These are phyloP conservation scores for Helianthus tuberosus DNA, from an alignment of 129 eudicot genomes.

Conservation along the genomic window DNA sequence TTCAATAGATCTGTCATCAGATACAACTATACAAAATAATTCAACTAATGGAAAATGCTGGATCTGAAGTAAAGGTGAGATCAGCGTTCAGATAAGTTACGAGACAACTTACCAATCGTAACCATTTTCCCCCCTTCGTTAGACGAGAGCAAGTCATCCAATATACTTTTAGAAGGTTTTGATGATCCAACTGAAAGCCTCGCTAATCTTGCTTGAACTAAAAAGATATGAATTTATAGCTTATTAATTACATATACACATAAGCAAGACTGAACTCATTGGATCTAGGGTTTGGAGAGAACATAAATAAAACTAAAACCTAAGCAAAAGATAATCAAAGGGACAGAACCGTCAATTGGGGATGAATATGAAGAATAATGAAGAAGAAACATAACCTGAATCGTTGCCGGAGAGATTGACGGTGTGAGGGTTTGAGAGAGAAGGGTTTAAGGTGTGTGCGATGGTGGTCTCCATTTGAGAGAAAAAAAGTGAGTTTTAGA, in stretches of 20 bases:
- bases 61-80: conserved; percentile 41
- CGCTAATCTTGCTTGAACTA: conserved; percentile 74
- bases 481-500: no score
- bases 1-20: conserved; percentile 6
- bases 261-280: no score
- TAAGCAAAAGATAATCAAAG: no score
- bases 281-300: no score
- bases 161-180: conserved; percentile 54
- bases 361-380: no score
- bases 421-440: no score
- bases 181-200: conserved; percentile 87
- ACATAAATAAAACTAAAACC: no score
- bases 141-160: conserved; percentile 78
- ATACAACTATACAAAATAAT: background rate
- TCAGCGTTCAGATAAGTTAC: background rate
- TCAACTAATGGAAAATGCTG: background rate
- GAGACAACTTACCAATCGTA: conserved; percentile 82
- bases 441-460: no score
- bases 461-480: no score
- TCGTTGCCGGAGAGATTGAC: no score
- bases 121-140: conserved; percentile 86
- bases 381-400: no score
- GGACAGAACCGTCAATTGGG: no score
- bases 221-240: background rate
- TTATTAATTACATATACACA: background rate